phyloP scores from a whole-genome alignment of 2,329 filamentous ascomycete genomes.

The Dryadomyces quercivorus region DNA sequence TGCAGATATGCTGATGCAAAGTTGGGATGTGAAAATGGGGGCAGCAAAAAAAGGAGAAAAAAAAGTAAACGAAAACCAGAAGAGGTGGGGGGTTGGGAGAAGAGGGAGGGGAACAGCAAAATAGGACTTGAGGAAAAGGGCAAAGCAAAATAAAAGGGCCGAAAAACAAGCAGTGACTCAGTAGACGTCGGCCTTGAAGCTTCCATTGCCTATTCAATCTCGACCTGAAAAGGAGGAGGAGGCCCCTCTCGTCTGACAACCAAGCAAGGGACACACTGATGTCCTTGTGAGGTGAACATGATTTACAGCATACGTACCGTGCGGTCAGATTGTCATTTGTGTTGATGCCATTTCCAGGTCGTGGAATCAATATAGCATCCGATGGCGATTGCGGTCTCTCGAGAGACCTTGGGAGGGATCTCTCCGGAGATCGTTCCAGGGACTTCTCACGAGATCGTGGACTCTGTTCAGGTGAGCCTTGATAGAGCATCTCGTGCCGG shows the following conservation, averaged over 20 bases:
- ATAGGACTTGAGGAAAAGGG: neutral
- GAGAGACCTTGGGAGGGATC: neutral
- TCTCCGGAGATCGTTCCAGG: too few relatives aligned
- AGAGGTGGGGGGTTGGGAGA: neutral
- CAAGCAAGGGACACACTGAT: neutral
- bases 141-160: neutral
- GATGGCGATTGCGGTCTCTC: constrained; percentile 10
- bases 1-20: neutral
- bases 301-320: too few relatives aligned
- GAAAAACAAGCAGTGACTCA: neutral
- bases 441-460: neutral
- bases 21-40: neutral
- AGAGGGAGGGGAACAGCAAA: neutral
- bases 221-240: neutral
- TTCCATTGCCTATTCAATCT: too few relatives aligned
- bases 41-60: neutral
- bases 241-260: neutral
- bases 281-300: too few relatives aligned
- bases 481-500: constrained; percentile 4
- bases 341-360: neutral
- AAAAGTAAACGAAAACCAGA: neutral
- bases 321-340: too few relatives aligned
- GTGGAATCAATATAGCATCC: constrained; percentile 9
- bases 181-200: neutral
- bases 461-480: constrained; percentile 5